These are phyloP conservation scores for Anthoceros angustus DNA, from an alignment of 225 moss, liverwort and hornwort species.

Conservation along the genomic window DNA sequence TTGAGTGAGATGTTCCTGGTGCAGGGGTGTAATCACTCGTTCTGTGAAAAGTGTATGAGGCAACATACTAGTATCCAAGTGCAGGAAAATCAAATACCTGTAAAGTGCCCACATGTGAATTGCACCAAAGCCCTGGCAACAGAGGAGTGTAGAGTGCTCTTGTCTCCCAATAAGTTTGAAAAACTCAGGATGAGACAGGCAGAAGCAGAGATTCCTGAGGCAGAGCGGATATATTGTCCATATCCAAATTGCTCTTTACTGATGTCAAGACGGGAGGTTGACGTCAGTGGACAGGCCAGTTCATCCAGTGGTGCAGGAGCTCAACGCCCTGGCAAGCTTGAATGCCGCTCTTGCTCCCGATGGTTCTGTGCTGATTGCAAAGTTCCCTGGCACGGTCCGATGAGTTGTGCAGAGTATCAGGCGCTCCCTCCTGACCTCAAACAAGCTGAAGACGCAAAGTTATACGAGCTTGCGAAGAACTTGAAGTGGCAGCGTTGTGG, in stretches of 20 bases:
- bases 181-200: constrained; percentile 34
- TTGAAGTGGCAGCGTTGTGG: constrained; percentile 89
- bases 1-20: constrained; percentile 40
- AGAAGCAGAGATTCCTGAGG: constrained; percentile 77
- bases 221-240: constrained; percentile 80
- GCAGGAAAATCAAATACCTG: constrained; percentile 60
- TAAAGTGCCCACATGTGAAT: constrained; percentile 65
- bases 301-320: constrained; percentile 21
- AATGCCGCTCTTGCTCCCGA: constrained; percentile 51
- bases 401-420: constrained; percentile 64
- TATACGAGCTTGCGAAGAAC: constrained; percentile 65
- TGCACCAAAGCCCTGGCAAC: constrained; percentile 42
- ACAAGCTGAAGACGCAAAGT: constrained; percentile 61
- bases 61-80: constrained; percentile 65
- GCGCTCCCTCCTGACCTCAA: constrained; percentile 50
- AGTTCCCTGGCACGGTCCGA: constrained; percentile 69
- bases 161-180: constrained; percentile 27
- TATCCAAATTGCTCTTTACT: constrained; percentile 62
- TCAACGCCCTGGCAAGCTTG: constrained; percentile 13
- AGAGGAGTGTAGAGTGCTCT: constrained; percentile 43
- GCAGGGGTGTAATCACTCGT: constrained; percentile 42
- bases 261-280: constrained; percentile 65
- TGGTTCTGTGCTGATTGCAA: constrained; percentile 77
- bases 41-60: constrained; percentile 53
- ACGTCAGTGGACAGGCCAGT: constrained; percentile 12